phyloP scores from a whole-genome alignment of 345 rosid genomes.

The Mangifera indica region DNA sequence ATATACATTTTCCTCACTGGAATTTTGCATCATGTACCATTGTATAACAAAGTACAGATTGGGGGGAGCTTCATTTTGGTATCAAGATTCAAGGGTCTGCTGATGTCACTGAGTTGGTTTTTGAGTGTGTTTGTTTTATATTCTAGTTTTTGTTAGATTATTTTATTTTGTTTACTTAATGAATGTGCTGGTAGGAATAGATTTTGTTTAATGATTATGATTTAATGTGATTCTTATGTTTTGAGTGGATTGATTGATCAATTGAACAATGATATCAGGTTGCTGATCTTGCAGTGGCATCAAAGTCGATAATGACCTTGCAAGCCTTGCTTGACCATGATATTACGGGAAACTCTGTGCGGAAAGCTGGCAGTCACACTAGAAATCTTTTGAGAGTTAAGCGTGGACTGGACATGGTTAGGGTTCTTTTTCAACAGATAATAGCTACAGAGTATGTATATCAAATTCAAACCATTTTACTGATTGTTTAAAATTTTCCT shows the following conservation, averaged over 20 bases:
- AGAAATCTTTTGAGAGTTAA: constrained; percentile 89
- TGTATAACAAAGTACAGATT: too few relatives aligned
- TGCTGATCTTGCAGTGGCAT: constrained; percentile 67
- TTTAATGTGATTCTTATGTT: background rate
- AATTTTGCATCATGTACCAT: too few relatives aligned
- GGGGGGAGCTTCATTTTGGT: background rate
- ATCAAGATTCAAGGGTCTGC: background rate
- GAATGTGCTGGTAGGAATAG: background rate
- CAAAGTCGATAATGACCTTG: constrained; percentile 57
- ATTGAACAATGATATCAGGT: constrained; percentile 45
- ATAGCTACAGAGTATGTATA: constrained; percentile 59
- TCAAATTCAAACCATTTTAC: background rate
- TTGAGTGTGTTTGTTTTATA: background rate
- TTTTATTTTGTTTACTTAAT: background rate
- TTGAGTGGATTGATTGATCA: background rate
- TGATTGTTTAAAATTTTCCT: background rate
- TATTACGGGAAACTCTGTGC: constrained; percentile 48
- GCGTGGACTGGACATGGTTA: constrained; percentile 97
- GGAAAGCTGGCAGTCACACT: constrained; percentile 79
- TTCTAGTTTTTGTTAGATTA: background rate
- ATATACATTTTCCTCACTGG: too few relatives aligned
- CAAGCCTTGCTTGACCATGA: constrained; percentile 62
- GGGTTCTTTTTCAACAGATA: constrained; percentile 76
- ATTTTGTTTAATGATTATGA: background rate
- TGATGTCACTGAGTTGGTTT: background rate